phyloP scores from a whole-genome alignment of 192 early-diverging fungal genomes.

The Rhizophagus clarus region DNA sequence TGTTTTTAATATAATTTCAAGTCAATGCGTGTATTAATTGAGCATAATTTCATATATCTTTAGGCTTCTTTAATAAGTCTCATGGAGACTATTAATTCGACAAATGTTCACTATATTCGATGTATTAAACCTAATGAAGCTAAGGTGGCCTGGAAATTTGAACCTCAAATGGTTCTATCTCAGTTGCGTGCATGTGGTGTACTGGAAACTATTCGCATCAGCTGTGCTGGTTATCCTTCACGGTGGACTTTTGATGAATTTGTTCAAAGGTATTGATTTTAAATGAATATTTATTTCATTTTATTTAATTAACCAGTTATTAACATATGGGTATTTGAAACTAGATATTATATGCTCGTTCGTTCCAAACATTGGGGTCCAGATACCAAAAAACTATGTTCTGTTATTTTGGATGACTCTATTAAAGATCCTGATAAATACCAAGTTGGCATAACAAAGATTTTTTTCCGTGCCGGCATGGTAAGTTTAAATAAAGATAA shows the following conservation, averaged over 20 bases:
- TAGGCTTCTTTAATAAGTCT: conserved; percentile 81
- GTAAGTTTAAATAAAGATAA: conserved; percentile 44
- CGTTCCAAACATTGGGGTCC: conserved; percentile 55
- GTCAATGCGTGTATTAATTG: background rate
- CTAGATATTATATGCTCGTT: conserved; percentile 59
- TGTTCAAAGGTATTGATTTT: conserved; percentile 68
- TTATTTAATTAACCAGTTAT: conserved; percentile 44
- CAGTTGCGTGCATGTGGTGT: conserved; percentile 99
- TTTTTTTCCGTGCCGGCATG: conserved; percentile 99
- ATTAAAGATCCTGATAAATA: conserved; percentile 86
- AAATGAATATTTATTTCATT: conserved; percentile 56
- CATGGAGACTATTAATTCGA: conserved; percentile 93
- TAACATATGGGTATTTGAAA: background rate
- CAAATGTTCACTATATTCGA: conserved; percentile 96
- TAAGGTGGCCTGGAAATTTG: conserved; percentile 90
- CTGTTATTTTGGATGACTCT: conserved; percentile 59
- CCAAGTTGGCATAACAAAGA: conserved; percentile 93
- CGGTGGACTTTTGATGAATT: conserved; percentile 89
- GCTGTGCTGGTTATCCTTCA: conserved; percentile 96
- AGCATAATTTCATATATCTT: background rate
- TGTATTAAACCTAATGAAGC: conserved; percentile 99
- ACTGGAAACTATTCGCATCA: conserved; percentile 98
- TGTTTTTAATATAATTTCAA: background rate
- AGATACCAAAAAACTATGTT: conserved; percentile 62
- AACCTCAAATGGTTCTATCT: conserved; percentile 90